These are phyloP conservation scores for Gossypium raimondii DNA, from an alignment of 345 rosid species.

Conservation along the genomic window DNA sequence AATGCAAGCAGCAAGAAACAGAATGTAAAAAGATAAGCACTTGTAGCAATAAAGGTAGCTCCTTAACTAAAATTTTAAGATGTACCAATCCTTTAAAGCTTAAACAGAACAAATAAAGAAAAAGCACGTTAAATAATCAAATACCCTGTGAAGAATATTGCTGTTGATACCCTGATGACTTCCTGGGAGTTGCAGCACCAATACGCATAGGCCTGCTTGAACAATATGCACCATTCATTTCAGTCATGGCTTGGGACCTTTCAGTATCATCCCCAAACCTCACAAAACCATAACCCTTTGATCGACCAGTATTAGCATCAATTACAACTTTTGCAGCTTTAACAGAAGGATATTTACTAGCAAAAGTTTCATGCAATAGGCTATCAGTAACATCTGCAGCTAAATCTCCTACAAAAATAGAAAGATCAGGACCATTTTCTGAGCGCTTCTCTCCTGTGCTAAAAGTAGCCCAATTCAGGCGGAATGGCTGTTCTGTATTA, in stretches of 20 bases:
- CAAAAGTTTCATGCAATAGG: constrained; percentile 71
- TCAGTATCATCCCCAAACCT: constrained; percentile 91
- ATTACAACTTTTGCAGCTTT: constrained; percentile 89
- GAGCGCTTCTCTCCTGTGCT: constrained; percentile 81
- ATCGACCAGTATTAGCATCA: constrained; percentile 88
- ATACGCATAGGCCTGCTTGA: constrained; percentile 94
- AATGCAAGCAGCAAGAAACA: neutral
- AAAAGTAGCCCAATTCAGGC: constrained; percentile 96
- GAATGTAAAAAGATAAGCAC: neutral
- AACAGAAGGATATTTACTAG: constrained; percentile 70
- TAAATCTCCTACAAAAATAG: constrained; percentile 94
- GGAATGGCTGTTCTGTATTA: constrained; percentile 77
- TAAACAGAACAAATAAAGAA: neutral
- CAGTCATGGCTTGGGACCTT: constrained; percentile 78
- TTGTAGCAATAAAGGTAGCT: constrained; percentile 7
- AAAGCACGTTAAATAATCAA: constrained; percentile 13
- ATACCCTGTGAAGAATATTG: constrained; percentile 59
- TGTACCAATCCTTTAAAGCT: constrained; percentile 1
- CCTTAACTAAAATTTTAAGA: neutral
- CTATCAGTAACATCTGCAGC: constrained; percentile 88
- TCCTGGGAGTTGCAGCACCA: constrained; percentile 92
- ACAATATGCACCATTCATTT: constrained; percentile 90
- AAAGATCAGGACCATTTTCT: constrained; percentile 84
- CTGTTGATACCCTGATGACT: constrained; percentile 78
- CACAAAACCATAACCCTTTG: constrained; percentile 97